Base-by-base conservation (phyloP, 192 early-diverging fungal genomes). In the Dimargaris xerosporica region DNA sequence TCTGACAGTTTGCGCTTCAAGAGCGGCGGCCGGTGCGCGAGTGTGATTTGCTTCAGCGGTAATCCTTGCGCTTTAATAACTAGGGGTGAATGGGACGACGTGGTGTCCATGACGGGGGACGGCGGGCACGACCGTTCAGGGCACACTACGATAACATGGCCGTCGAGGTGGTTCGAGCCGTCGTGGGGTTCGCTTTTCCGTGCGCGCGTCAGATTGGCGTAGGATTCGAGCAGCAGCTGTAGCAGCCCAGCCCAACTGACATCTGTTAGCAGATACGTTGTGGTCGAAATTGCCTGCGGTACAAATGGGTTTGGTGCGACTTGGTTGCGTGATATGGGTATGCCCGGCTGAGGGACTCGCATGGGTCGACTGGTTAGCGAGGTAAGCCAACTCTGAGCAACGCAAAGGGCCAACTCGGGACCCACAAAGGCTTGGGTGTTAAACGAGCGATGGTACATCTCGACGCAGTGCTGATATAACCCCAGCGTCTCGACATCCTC, bases 1-100 rank as follows among this genome's bases (percentile, higher is more conserved):
- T 53, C 52, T 19, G 52, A 53, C 26, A 53, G 12, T 53, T 53
- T 53, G 25, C 52, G 52, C 26, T 53, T 53, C 52, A 53, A 28
- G 52, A 12, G 21, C 23, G 52, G 52, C 13, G 12, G 52, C 10
- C 21, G 52, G 25, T 1, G 34, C 34, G 34, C 34, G 7, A 39
- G 34, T 39, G 34, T 5, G 34, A 2, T 39, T 39, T 2, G 34
- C 34, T 7, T 39, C 34, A 7, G 3, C 2, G 34, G 34, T 7
- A 7, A 39, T 39, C 34, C 34, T 2, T 39, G 2, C 34, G 34
- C 7, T 39, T 39, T 7, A 39, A 39, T 7, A 5, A 7, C 34
- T 39, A 39, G 3, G 2, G 34, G 34, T 7, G 34, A 39, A 5
- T 39, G 34, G 34, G 34, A 7, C 34, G 7, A 39, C 7, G 2